Evolutionary conservation across 2,329 filamentous ascomycete species (phyloP).

Genomic region (Microsporum audouinii): DNA sequence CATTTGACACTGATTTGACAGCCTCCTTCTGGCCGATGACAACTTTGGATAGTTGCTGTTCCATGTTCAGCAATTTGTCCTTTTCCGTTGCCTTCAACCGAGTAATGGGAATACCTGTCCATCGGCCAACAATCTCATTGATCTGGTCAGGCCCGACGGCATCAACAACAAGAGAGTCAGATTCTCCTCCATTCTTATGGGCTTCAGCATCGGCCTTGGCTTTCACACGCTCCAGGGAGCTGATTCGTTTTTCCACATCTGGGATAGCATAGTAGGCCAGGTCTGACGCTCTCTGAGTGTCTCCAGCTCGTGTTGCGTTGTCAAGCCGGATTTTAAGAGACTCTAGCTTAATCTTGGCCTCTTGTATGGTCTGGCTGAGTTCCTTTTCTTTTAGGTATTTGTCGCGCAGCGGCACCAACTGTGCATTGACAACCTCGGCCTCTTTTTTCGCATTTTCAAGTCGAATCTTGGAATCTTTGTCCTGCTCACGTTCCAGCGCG

Average conservation of each 20-base stretch:
- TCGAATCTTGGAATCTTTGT: constrained; percentile 78
- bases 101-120: constrained; percentile 97
- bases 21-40: constrained; percentile 94
- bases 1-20: constrained; percentile 83
- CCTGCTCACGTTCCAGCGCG: constrained; percentile 83
- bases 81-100: constrained; percentile 90
- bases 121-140: constrained; percentile 93
- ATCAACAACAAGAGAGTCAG: constrained; percentile 71
- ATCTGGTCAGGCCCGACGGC: constrained; percentile 95
- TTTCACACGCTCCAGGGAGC: constrained; percentile 69
- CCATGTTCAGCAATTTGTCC: constrained; percentile 97
- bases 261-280: constrained; percentile 96
- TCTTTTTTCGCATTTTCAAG: constrained; percentile 76
- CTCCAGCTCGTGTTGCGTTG: constrained; percentile 77
- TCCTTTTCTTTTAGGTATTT: constrained; percentile 93
- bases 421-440: constrained; percentile 87
- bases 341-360: constrained; percentile 90
- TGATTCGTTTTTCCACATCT: constrained; percentile 72
- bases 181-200: constrained; percentile 49
- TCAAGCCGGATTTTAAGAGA: constrained; percentile 82
- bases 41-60: constrained; percentile 67
- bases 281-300: constrained; percentile 80
- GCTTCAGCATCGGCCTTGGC: constrained; percentile 61
- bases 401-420: constrained; percentile 78
- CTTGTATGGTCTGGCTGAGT: constrained; percentile 81